These are phyloP conservation scores for Spathaspora girioi DNA, from an alignment of 805 yeast genomes.

Conservation along the genomic window DNA sequence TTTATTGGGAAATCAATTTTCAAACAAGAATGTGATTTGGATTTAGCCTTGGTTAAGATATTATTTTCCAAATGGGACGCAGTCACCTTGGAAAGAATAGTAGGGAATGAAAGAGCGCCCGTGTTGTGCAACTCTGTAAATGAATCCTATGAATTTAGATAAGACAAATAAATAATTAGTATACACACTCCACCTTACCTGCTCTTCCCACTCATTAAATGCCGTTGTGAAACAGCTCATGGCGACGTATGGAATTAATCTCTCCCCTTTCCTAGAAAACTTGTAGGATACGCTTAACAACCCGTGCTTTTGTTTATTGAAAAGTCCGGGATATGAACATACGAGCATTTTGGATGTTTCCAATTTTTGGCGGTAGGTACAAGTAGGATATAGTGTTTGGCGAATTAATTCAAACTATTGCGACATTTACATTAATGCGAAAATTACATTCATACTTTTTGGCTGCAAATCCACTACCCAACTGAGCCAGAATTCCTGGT, in stretches of 20 bases:
- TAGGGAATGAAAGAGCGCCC: conserved; percentile 72
- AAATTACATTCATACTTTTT: too few species aligned
- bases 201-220: too few species aligned
- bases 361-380: too few species aligned
- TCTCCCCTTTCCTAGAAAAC: conserved; percentile 90
- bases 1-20: conserved; percentile 64
- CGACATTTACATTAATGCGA: too few species aligned
- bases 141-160: conserved; percentile 71
- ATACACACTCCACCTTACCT: too few species aligned
- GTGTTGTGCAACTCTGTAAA: conserved; percentile 63
- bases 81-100: conserved; percentile 73
- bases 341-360: too few species aligned
- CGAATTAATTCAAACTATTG: too few species aligned
- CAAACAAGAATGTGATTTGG: conserved; percentile 47
- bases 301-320: conserved; percentile 73
- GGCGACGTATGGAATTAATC: conserved; percentile 91
- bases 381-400: too few species aligned
- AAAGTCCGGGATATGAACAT: conserved; percentile 78
- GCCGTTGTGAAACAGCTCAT: conserved; percentile 89
- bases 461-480: too few species aligned
- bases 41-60: conserved; percentile 47
- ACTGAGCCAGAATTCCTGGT: too few species aligned
- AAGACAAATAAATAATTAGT: too few species aligned
- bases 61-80: conserved; percentile 80
- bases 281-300: conserved; percentile 89